phyloP scores from a whole-genome alignment of 2,329 filamentous ascomycete genomes.

The Diaporthe nobilis region DNA sequence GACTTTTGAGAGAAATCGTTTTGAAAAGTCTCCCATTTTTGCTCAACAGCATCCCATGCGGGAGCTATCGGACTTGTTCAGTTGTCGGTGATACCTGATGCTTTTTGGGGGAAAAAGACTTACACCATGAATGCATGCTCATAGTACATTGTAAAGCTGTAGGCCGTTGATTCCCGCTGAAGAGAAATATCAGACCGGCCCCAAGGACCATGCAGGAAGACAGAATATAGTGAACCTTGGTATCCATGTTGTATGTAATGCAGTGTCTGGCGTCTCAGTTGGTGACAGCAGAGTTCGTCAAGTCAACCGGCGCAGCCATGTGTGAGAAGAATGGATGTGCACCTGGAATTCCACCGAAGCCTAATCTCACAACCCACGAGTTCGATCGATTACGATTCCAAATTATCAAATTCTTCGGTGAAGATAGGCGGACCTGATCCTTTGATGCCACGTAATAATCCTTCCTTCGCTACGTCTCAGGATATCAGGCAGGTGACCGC shows the following conservation, averaged over 20 bases:
- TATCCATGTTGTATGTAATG: not conserved
- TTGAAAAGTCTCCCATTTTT: not conserved
- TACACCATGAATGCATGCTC: conserved; percentile 6
- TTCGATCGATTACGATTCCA: not conserved
- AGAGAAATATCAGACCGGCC: not conserved
- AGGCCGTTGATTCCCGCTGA: not conserved
- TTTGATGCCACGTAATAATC: not conserved
- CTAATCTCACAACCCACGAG: not conserved
- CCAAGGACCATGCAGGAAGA: not conserved
- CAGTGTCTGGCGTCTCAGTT: not conserved
- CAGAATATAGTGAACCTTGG: not conserved
- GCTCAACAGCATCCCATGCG: not conserved
- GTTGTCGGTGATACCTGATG: not conserved
- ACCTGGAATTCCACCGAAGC: not conserved
- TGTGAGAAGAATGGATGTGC: not conserved
- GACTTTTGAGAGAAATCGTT: not conserved
- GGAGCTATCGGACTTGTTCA: not conserved
- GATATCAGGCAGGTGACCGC: not conserved
- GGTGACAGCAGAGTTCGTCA: not conserved
- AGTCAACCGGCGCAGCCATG: not conserved
- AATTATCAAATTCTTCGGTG: not conserved
- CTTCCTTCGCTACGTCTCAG: not conserved
- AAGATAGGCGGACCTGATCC: not conserved
- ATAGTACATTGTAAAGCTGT: not conserved
- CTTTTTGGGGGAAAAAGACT: not conserved